Conservation (phyloP, 345 rosid genomes). For the Corchorus olitorius region DNA sequence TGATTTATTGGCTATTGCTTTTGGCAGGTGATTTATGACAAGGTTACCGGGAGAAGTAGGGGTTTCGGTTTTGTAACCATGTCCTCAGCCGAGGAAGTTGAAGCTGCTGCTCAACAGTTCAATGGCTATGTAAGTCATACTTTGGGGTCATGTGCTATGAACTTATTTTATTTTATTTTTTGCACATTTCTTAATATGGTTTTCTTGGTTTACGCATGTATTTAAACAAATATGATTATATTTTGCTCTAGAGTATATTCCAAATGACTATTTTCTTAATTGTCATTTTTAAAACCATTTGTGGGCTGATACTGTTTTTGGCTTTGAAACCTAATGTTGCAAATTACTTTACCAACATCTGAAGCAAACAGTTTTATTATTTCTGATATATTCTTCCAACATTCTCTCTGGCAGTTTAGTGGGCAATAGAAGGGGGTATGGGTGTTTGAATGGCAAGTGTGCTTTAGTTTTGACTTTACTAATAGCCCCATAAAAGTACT, state of each 20-base stretch:
- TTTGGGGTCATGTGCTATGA: neutral
- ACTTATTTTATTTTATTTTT: neutral
- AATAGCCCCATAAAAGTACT: neutral
- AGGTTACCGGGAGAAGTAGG: constrained; percentile 90
- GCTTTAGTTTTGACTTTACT: neutral
- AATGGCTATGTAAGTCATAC: constrained; percentile 80
- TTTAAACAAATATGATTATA: neutral
- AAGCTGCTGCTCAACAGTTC: constrained; percentile 77
- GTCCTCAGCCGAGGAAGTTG: constrained; percentile 72
- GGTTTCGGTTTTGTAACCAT: constrained; percentile 98
- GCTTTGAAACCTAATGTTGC: neutral
- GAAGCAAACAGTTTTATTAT: neutral
- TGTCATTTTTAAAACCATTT: neutral
- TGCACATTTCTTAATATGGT: neutral
- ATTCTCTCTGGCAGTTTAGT: neutral
- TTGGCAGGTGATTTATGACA: constrained; percentile 89
- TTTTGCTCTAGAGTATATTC: neutral
- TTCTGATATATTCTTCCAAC: neutral
- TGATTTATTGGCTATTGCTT: constrained; percentile 23
- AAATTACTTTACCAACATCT: neutral
- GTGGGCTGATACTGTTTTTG: neutral
- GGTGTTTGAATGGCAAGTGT: neutral
- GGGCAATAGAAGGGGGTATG: neutral
- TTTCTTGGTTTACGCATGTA: neutral
- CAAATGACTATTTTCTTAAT: neutral